Base-by-base conservation (phyloP, 495 filamentous ascomycete species). In the Hypomontagnella submonticulosa region DNA sequence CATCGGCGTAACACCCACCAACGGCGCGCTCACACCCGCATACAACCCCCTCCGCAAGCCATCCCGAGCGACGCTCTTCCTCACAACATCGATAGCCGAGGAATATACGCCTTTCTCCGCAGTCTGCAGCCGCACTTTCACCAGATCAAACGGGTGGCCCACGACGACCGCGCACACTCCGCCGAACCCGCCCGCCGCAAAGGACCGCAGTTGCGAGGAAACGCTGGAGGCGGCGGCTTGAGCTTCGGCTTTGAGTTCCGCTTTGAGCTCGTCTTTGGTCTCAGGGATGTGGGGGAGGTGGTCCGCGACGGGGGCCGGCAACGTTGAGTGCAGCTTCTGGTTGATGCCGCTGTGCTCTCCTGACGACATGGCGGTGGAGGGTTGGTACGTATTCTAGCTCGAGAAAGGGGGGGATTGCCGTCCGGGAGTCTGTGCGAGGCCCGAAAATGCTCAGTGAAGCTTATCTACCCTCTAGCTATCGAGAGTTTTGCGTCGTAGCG, bases 1-100 rank as follows among this genome's bases (percentile, higher is more conserved):
- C 96, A 98, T 98, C 30, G 95, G 95, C 61, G 95, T 98, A 15
- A 99, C 95, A 38, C 96, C 95, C 9, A 97, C 89, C 63, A 99
- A 80, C 38, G 95, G 96, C 69, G 96, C 95, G 55, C 89, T 92
- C 30, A 99, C 95, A 78, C 95, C 95, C n/a, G 95, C 95, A 80
- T 99, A 99, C 57, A 99, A 76, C 8, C 95, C 95, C 61, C 90
- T 83, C 48, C 85, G 79, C 66, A 96, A 71, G 0, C 95, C 95
- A 78, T 98, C 96, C 61, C 91, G 86, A 18, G 93, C 92, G 56
- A 98, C 75, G 13, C 90, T 92, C 81, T 88, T 96, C 74, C 84
- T 79, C 63, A 97, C 93, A 4, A 97, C 93, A 81, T 99, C 96
- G 64, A 98, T 85, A 6, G 96, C 95, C 32, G 90, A 87, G 10